Conservation (phyloP, 495 filamentous ascomycete species). For the Podospora appendiculata region DNA sequence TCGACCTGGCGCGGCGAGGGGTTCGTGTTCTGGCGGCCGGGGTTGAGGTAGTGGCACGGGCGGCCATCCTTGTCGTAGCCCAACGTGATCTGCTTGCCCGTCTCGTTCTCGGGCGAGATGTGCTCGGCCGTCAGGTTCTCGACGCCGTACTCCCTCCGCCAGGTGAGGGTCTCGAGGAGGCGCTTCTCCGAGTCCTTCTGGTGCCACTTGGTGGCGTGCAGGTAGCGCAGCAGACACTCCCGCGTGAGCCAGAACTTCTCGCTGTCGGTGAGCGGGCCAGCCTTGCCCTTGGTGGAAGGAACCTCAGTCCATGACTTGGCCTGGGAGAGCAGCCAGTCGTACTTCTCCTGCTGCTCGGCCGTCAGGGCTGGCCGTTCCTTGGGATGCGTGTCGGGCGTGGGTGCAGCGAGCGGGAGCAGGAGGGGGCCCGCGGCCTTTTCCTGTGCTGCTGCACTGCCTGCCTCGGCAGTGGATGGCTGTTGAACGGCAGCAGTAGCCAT, state of each 20-base stretch:
- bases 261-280: constrained; percentile 59
- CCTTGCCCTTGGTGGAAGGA: constrained; percentile 54
- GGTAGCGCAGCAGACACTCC: constrained; percentile 87
- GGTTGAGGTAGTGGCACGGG: constrained; percentile 83
- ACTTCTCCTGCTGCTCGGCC: constrained; percentile 75
- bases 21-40: constrained; percentile 86
- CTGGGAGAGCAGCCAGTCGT: constrained; percentile 59
- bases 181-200: constrained; percentile 66
- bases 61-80: constrained; percentile 80
- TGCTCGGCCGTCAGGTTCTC: constrained; percentile 69
- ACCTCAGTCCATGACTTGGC: constrained; percentile 66
- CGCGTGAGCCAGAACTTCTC: constrained; percentile 87
- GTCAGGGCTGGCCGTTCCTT: constrained; percentile 48
- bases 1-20: constrained; percentile 84
- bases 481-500: constrained; percentile 23
- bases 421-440: constrained; percentile 40
- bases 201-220: constrained; percentile 91
- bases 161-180: constrained; percentile 69
- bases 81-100: constrained; percentile 83
- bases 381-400: constrained; percentile 49
- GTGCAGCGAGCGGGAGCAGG: constrained; percentile 63
- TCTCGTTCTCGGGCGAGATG: constrained; percentile 86
- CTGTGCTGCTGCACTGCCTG: constrained; percentile 28
- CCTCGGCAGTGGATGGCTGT: constrained; percentile 2
- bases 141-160: constrained; percentile 83